A percentile compares a stretch with the other conserved stretches of the same genome.
phyloP scores from a whole-genome alignment of 2,329 filamentous ascomycete genomes.

The Chaetomium globosum region DNA sequence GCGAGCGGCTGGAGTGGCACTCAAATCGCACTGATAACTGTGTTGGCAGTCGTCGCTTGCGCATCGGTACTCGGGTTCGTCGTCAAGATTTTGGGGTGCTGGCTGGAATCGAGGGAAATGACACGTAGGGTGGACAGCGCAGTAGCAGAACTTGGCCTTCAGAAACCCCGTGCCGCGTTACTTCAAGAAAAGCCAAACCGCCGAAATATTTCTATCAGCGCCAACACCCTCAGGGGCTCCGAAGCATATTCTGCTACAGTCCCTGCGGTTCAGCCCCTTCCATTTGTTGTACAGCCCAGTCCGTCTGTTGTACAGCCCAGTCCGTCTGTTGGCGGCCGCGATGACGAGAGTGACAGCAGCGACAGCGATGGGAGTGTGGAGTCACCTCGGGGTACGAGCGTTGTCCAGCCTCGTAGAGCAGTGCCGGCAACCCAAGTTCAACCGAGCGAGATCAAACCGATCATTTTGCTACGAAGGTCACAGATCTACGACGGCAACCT shows the following conservation, averaged over 20 bases:
- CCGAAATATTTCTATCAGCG: background rate
- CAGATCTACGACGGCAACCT: background rate
- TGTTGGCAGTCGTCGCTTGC: background rate
- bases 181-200: background rate
- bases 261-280: background rate
- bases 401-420: background rate
- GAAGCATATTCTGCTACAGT: background rate
- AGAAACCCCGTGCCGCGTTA: background rate
- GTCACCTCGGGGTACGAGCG: background rate
- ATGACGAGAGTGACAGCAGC: background rate
- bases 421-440: background rate
- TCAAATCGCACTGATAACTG: background rate
- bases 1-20: background rate
- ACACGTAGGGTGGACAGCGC: constrained; percentile 1
- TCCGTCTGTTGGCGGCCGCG: background rate
- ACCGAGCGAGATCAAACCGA: constrained; percentile 8
- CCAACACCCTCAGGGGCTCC: constrained; percentile 4
- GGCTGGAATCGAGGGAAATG: background rate
- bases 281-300: background rate
- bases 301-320: background rate
- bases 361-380: background rate
- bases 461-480: background rate
- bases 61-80: background rate
- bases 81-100: too few relatives aligned
- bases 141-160: constrained; percentile 12